A percentile compares a stretch with the other conserved stretches of the same genome.
Conservation (phyloP, 192 early-diverging fungal species). For the Coemansia sp. region DNA sequence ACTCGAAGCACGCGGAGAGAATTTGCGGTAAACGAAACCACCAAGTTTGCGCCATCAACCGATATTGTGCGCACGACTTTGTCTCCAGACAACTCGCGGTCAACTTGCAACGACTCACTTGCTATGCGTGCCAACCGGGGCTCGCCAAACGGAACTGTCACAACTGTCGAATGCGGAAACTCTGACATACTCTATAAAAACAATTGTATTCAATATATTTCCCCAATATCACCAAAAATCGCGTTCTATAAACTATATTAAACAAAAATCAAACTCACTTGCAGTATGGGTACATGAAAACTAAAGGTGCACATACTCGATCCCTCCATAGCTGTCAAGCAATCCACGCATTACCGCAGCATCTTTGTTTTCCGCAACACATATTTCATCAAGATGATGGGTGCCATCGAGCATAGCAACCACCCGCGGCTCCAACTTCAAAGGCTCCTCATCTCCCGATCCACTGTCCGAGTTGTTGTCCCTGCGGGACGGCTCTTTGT, state of each 20-base stretch:
- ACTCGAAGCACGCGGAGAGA: conserved; percentile 39
- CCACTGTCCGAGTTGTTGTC: conserved; percentile 2
- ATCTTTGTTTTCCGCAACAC: conserved; percentile 25
- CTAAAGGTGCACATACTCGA: conserved; percentile 37
- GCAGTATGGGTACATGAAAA: background rate
- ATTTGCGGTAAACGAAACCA: conserved; percentile 22
- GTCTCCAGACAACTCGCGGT: conserved; percentile 32
- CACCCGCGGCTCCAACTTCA: background rate
- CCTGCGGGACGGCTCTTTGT: background rate
- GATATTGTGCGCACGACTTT: conserved; percentile 21
- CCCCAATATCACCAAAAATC: too few relatives aligned
- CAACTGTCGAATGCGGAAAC: conserved; percentile 22
- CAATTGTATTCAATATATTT: too few relatives aligned
- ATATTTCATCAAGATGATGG: conserved; percentile 50
- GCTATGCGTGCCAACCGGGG: conserved; percentile 28
- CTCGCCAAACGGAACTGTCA: conserved; percentile 28
- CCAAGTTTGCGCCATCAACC: conserved; percentile 4
- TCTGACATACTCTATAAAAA: conserved; percentile 11
- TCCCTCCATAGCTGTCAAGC: conserved; percentile 23
- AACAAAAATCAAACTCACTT: background rate
- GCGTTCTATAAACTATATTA: too few relatives aligned
- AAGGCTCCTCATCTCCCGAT: background rate
- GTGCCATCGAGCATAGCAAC: conserved; percentile 39
- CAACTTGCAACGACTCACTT: conserved; percentile 24
- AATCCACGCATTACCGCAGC: conserved; percentile 12